Percentiles rank a stretch among this genome's conserved stretches.
Conservation (phyloP, 371 early-diverging fungal species). For the Apophysomyces trapeziformis region DNA sequence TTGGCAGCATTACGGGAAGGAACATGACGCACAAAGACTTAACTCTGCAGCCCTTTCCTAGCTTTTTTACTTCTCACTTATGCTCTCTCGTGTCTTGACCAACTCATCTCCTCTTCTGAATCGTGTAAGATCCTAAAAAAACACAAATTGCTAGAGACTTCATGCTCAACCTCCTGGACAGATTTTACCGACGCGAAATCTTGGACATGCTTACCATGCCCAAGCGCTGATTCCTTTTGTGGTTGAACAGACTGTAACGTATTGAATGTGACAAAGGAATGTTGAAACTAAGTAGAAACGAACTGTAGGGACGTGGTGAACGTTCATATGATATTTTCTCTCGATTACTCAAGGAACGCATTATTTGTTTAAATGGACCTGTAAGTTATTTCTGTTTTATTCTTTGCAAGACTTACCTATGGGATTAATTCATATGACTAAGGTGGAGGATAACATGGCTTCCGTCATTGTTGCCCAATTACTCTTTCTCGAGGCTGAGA, state of each 20-base stretch:
- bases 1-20: no score
- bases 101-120: not conserved
- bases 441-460: slow-evolving; percentile 85
- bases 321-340: slow-evolving; percentile 96
- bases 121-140: not conserved
- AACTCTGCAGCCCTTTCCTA: not conserved
- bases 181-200: not conserved
- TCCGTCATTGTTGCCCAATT: slow-evolving; percentile 93
- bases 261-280: not conserved
- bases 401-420: no score
- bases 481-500: slow-evolving; percentile 94
- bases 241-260: slow-evolving; percentile 73
- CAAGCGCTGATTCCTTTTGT: slow-evolving; percentile 74
- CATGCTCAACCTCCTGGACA: not conserved
- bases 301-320: slow-evolving; percentile 70
- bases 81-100: not conserved
- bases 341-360: slow-evolving; percentile 94
- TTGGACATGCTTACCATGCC: slow-evolving; percentile 18
- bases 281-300: not conserved
- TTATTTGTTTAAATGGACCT: slow-evolving; percentile 91
- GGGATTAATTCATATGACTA: not conserved
- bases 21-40: not conserved
- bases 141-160: not conserved
- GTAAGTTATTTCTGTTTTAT: slow-evolving; percentile 38
- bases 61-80: not conserved